Evolutionary conservation across 2,329 filamentous ascomycete species (phyloP), one percentile per base, ranked within the genome.

Genomic region (Colletotrichum chrysophilum): DNA sequence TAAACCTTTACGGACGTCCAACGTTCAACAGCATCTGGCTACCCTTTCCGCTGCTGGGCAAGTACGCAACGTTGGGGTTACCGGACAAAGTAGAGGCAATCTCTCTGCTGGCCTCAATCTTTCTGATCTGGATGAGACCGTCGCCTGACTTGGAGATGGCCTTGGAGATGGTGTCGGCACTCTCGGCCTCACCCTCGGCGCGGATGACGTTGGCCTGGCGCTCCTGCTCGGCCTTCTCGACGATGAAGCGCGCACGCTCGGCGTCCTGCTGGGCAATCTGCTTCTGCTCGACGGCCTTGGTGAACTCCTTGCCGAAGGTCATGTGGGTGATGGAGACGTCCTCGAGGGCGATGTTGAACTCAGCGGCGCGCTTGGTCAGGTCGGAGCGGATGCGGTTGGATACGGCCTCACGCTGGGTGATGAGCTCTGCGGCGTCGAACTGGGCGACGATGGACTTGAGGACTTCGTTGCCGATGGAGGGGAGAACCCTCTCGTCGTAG

Each of bases 291-390:
- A 99, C 97, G 79, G 97, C 97, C 86, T 95, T 95, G 77, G 97
- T 99, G 90, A 99, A 99, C 87, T 99, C 97, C 86, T 96, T 96
- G 80, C 97, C 97, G 85, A 99, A 99, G 69, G 97, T 99, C 97
- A 99, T 99, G 91, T 99, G 97, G 77, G 97, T 99, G 87, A 99
- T 99, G 83, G 95, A 98, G 76, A 99, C 97, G 83, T 99, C 97
- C 88, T 99, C 97, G 70, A 99, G 95, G 32, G 96, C 95, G 83
- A 99, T 99, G 90, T 99, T 98, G 93, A 99, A 99, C 87, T 99
- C 97, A 82, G 93, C 89, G 64, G 97, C 97, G 82, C 97, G 96
- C 88, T 94, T 96, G 83, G 97, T 93, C 66, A 99, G 93, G 85
- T 99, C 97, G 80, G 91, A 91, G 77, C 95, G 96, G 89, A 99